Evolutionary conservation across 768 basidiomycete species (phyloP).

Genomic region (Amanita muscaria): DNA sequence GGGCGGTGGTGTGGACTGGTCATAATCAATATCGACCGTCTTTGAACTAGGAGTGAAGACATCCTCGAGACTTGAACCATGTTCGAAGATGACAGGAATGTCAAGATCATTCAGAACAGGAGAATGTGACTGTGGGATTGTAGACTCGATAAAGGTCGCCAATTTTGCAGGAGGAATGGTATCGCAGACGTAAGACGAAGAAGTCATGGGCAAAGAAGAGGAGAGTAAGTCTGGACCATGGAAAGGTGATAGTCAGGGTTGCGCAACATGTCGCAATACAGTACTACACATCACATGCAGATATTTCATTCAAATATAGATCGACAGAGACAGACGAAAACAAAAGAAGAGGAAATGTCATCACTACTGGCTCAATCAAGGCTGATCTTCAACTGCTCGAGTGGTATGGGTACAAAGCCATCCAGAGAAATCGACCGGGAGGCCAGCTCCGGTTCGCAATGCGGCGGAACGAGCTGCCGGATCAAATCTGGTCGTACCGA

Average conservation of each 20-base stretch:
- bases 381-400: conserved; percentile 90
- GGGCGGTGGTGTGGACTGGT: conserved; percentile 9
- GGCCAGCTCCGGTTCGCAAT: conserved; percentile 84
- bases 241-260: conserved; percentile 11
- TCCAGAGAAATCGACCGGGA: conserved; percentile 81
- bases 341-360: conserved; percentile 16
- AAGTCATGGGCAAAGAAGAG: conserved; percentile 16
- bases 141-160: no score
- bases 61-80: conserved; percentile 18
- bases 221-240: neutral
- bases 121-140: no score
- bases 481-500: conserved; percentile 95
- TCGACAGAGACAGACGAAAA: conserved; percentile 17
- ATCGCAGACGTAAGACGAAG: conserved; percentile 51
- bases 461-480: conserved; percentile 80
- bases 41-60: conserved; percentile 33
- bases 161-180: conserved; percentile 59
- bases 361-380: conserved; percentile 57
- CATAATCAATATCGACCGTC: conserved; percentile 7
- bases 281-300: conserved; percentile 5
- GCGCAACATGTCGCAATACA: conserved; percentile 37
- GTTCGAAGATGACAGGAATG: conserved; percentile 9
- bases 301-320: conserved; percentile 41
- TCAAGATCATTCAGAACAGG: conserved; percentile 1
- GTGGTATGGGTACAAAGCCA: conserved; percentile 93